phyloP scores from a whole-genome alignment of 1,284 basidiomycete species.

The Pseudomicrostroma phylloplanum region DNA sequence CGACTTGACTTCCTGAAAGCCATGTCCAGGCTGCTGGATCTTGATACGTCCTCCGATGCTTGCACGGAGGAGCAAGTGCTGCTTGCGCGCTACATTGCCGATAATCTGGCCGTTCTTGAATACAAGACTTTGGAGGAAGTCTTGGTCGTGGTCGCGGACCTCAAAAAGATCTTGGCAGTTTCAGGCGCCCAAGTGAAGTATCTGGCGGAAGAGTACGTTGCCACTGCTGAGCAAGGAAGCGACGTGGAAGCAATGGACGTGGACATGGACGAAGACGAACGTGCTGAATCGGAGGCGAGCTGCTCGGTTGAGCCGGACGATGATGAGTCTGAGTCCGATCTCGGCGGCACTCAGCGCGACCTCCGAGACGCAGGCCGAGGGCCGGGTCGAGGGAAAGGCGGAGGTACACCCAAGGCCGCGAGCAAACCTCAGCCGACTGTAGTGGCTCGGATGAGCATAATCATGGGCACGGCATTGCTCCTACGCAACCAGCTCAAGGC shows the following conservation, averaged over 20 bases:
- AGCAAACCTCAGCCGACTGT: slow-evolving; percentile 5
- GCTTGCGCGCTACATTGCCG: slow-evolving; percentile 83
- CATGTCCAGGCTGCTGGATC: slow-evolving; percentile 72
- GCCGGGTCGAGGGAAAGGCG: not conserved
- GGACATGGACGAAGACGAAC: slow-evolving; percentile 6
- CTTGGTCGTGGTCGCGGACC: slow-evolving; percentile 71
- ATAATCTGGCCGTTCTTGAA: slow-evolving; percentile 83
- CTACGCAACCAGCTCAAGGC: slow-evolving; percentile 42
- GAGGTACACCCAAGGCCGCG: not conserved
- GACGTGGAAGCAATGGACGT: slow-evolving; percentile 4
- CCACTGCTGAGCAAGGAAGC: not conserved
- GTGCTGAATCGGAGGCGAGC: slow-evolving; percentile 13
- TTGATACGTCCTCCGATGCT: slow-evolving; percentile 55
- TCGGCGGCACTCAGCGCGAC: not conserved
- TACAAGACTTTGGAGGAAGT: slow-evolving; percentile 93
- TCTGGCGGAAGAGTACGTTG: slow-evolving; percentile 12
- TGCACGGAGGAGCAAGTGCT: slow-evolving; percentile 50
- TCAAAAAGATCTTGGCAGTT: slow-evolving; percentile 74
- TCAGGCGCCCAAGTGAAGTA: slow-evolving; percentile 68
- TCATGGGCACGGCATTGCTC: slow-evolving; percentile 28
- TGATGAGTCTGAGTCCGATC: not conserved
- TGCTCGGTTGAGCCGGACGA: not conserved
- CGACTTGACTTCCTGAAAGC: slow-evolving; percentile 80
- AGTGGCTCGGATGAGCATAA: slow-evolving; percentile 27
- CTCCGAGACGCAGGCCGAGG: not conserved